Conservation (phyloP, 257 asterid genomes). For the Forsythia viridissima region DNA sequence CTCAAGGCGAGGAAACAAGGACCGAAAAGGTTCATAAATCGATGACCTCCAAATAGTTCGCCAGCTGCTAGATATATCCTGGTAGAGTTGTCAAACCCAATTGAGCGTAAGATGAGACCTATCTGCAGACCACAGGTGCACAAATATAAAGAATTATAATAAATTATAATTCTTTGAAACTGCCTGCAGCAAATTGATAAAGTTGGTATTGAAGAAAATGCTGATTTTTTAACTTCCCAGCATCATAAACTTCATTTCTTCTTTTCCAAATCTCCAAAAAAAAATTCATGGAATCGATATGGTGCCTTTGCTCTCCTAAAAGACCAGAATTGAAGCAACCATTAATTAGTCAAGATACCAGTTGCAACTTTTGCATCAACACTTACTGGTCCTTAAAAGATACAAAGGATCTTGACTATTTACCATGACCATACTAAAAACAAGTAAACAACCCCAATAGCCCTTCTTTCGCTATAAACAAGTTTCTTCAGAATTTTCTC, state of each 20-base stretch:
- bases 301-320: not conserved
- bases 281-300: not conserved
- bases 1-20: slow-evolving; percentile 84
- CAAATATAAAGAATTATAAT: too few species aligned
- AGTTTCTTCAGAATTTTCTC: too few species aligned
- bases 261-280: not conserved
- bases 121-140: slow-evolving; percentile 51
- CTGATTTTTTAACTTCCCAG: not conserved
- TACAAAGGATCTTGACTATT: too few species aligned
- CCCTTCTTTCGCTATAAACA: too few species aligned
- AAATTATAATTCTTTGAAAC: not conserved
- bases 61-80: slow-evolving; percentile 96
- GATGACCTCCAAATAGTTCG: slow-evolving; percentile 89
- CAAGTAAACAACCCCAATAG: too few species aligned
- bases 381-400: too few species aligned
- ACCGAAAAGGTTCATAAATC: slow-evolving; percentile 83
- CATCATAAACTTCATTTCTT: not conserved
- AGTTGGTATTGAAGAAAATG: not conserved
- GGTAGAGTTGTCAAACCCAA: slow-evolving; percentile 89
- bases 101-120: slow-evolving; percentile 75
- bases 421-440: too few species aligned
- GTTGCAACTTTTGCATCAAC: too few species aligned
- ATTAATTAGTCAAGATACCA: too few species aligned
- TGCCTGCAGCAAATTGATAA: not conserved
- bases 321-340: too few species aligned